Evolutionary conservation across 2,329 filamentous ascomycete genomes (phyloP), one percentile per base, ranked within the genome.

Genomic region (Massarina eburnea): DNA sequence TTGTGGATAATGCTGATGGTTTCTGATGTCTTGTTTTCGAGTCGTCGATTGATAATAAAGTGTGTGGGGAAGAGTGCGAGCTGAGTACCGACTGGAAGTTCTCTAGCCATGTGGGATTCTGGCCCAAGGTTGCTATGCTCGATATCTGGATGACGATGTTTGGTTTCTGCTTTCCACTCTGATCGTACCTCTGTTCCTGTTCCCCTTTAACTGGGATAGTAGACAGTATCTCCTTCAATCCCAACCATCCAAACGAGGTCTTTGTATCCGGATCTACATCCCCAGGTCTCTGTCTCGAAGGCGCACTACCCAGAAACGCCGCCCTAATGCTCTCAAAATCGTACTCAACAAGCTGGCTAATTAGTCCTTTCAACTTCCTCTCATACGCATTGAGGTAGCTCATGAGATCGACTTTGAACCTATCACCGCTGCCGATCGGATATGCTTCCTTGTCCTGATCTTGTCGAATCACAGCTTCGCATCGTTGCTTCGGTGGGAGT

Each of bases 91-190:
- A 34, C 66, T 70, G 41, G 64, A 52, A 84, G 19, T 82, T 77
- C 39, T 79, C 79, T 0, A 95, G 73, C 90, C 90, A 95, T 41
- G 78, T 80, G 41, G 89, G 80, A 8, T 77, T 85, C 20, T 77
- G 73, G 0, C 88, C 88, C 0, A 95, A 75, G 0, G 89, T 90
- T 2, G 90, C 90, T 38, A 95, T 87, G 0, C 89, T 95, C 0
- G 90, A 95, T 32, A 92, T 74, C 68, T 94, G 83, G 3, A 79
- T 67, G 1, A 83, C 79, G 21, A 89, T 51, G 3, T 59, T 53
- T 35, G 59, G 54, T 18, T 50, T 54, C 35, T 53, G 43, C 19
- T 14, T 34, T 1, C 22, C 1, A 7, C 39, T 73, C 64, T 58
- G 73, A 64, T 14, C 22, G 12, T 26, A 8, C 5, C 26, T 62